Evolutionary conservation across 2,329 filamentous ascomycete genomes (phyloP), one percentile per base, ranked within the genome.

Genomic region (Paecilomyces niveus): DNA sequence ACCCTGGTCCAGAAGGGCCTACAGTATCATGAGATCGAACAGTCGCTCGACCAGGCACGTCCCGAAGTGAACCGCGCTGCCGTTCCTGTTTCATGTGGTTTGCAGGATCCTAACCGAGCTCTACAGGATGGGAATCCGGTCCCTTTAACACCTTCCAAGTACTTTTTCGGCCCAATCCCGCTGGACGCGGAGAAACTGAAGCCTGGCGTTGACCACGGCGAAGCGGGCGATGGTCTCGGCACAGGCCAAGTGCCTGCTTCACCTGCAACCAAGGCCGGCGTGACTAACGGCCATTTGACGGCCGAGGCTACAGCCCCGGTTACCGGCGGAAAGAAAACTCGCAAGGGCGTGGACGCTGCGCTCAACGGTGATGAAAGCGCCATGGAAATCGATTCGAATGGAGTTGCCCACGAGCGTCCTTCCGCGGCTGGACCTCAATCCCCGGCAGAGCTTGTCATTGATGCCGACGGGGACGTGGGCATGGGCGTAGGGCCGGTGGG

Each of bases 1-100:
- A 78, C 80, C 52, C 76, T 88, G 56, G 81, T 88, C 33, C 85
- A 88, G 67, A 85, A 87, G 68, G 85, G 85, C 57, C 74, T 88
- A 52, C 76, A 80, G 61, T 81, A 81, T 68, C 70, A 81, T 68
- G 78, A 82, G 62, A 70, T 81, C 53, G 78, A 80, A 61, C 71
- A 77, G 61, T 77, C 77, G 6, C 68, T 81, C 61, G 76, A 80
- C 62, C 75, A 79, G 76, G 79, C 74, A 78, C 57, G 72, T 70
- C 62, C 57, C 45, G 26, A 45, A 24, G 24, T 49, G 58, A 54
- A 55, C 54, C 49, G 24, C 53, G 18, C 51, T 33, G 24, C 60
- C 39, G 21, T 15, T 55, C 29, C 56, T 59, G 55, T 59, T 58
- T 53, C 33, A 22, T 45, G 39, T 45, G 39, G 31, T 53, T 56